These are phyloP conservation scores for Pseudogymnoascus sp. DNA, from an alignment of 2,329 filamentous ascomycete species.

Conservation along the genomic window DNA sequence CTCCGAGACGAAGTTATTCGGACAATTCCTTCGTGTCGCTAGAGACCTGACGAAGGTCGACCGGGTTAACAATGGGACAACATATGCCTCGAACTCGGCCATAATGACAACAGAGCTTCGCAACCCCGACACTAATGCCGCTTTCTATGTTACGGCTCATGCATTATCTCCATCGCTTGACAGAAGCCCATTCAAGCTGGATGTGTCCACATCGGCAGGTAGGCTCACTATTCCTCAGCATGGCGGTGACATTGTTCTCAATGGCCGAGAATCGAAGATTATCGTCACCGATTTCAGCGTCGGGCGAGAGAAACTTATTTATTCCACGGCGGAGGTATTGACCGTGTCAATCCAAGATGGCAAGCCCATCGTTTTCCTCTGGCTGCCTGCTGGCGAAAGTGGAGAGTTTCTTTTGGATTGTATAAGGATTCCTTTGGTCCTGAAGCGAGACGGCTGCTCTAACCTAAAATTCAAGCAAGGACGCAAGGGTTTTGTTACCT, in stretches of 20 bases:
- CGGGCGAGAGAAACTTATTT: constrained; percentile 42
- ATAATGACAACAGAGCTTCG: constrained; percentile 48
- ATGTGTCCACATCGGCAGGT: constrained; percentile 48
- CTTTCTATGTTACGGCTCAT: constrained; percentile 53
- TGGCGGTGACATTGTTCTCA: constrained; percentile 40
- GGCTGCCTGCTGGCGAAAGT: constrained; percentile 45
- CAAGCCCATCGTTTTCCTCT: constrained; percentile 41
- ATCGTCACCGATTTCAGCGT: constrained; percentile 51
- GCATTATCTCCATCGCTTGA: constrained; percentile 42
- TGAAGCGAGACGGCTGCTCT: constrained; percentile 35
- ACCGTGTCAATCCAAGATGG: constrained; percentile 42
- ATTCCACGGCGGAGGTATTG: constrained; percentile 48
- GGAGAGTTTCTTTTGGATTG: constrained; percentile 47
- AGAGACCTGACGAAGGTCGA: constrained; percentile 49
- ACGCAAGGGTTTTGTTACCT: constrained; percentile 34
- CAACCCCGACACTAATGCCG: constrained; percentile 47
- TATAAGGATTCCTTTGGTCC: constrained; percentile 42
- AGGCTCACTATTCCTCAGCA: constrained; percentile 45
- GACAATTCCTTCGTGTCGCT: constrained; percentile 50
- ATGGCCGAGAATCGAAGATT: constrained; percentile 55
- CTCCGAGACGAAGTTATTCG: constrained; percentile 54
- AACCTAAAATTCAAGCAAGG: constrained; percentile 36
- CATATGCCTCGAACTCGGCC: constrained; percentile 42
- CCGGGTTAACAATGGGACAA: constrained; percentile 39
- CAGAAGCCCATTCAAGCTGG: constrained; percentile 44